Evolutionary conservation across 441 rosid species (phyloP).

Genomic region (Hura crepitans): DNA sequence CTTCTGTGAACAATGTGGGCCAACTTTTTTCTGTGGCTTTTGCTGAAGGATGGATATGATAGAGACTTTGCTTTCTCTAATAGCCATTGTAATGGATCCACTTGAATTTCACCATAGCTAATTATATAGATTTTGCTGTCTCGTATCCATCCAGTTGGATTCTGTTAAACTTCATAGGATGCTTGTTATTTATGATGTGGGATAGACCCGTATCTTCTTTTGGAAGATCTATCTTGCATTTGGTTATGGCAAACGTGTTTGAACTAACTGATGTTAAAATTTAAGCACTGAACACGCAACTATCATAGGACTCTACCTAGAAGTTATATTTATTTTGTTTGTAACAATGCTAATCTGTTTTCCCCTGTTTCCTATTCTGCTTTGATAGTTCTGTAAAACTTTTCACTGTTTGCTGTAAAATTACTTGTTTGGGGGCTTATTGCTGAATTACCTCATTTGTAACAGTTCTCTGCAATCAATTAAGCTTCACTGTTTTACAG

Average conservation of each 20-base stretch:
- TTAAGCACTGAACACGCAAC: neutral
- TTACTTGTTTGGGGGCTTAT: neutral
- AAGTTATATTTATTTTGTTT: neutral
- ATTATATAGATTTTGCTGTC: neutral
- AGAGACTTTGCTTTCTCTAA: neutral
- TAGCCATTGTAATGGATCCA: neutral
- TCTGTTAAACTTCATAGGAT: neutral
- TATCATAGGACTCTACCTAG: neutral
- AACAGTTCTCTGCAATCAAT: neutral
- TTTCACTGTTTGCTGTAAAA: neutral
- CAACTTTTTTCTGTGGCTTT: neutral
- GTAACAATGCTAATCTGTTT: neutral
- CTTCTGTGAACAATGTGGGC: no score
- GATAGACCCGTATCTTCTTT: neutral
- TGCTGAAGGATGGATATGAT: neutral
- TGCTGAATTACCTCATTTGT: neutral
- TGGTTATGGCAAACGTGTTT: neutral
- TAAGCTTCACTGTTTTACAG: slow-evolving; percentile 36
- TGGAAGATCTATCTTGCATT: no score
- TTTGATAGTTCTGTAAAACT: neutral
- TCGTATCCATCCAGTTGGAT: neutral
- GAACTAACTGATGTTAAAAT: neutral
- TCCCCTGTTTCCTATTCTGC: neutral
- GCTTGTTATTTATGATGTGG: neutral
- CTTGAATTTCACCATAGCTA: neutral